Evolutionary conservation across 2,329 filamentous ascomycete genomes (phyloP).

Genomic region (Trichothecium sympodiale): DNA sequence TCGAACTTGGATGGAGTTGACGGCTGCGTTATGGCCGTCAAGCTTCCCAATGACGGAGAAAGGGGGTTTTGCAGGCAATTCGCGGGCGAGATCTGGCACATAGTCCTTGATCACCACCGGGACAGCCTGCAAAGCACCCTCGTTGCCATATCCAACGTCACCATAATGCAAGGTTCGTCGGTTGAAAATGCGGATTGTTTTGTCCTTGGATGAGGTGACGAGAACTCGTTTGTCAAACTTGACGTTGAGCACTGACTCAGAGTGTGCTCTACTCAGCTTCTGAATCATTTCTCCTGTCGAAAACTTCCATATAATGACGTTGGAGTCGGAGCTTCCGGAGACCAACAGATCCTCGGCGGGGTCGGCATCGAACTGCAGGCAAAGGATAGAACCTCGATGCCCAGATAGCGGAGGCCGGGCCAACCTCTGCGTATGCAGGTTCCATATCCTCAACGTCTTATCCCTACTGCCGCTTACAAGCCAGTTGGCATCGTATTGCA

Average conservation of each 20-base stretch:
- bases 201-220: conserved; percentile 96
- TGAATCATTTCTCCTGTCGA: conserved; percentile 79
- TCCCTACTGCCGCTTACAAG: conserved; percentile 92
- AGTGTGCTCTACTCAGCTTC: conserved; percentile 64
- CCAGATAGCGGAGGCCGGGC: conserved; percentile 61
- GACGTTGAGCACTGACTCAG: conserved; percentile 86
- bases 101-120: conserved; percentile 40
- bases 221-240: conserved; percentile 85
- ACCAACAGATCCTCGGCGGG: conserved; percentile 87
- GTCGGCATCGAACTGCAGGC: conserved; percentile 85
- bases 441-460: conserved; percentile 79
- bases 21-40: conserved; percentile 78
- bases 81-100: conserved; percentile 31
- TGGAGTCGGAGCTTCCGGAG: conserved; percentile 86
- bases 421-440: conserved; percentile 72
- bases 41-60: conserved; percentile 71
- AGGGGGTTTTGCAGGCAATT: conserved; percentile 44
- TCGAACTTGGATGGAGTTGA: conserved; percentile 90
- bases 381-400: conserved; percentile 80
- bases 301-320: conserved; percentile 86
- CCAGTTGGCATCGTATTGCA: conserved; percentile 78
- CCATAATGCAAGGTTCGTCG: conserved; percentile 54
- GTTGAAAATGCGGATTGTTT: conserved; percentile 94
- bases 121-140: conserved; percentile 9
- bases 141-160: conserved; percentile 41